phyloP scores from a whole-genome alignment of 805 yeast genomes.

The Ogataea trehalophila region DNA sequence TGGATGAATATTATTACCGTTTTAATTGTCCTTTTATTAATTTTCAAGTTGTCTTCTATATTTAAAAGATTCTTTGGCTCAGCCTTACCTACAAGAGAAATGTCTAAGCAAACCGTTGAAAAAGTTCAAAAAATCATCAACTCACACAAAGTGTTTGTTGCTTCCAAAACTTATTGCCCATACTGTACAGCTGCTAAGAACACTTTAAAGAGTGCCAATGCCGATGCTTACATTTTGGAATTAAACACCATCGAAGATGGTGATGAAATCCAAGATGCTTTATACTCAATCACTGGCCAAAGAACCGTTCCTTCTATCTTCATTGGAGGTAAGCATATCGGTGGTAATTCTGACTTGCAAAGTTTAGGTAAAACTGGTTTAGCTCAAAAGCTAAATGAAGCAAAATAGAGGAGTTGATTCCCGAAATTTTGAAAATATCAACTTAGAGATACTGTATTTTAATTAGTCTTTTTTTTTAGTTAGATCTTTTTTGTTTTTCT shows the following conservation, averaged over 20 bases:
- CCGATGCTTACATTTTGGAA: constrained; percentile 50
- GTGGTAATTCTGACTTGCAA: constrained; percentile 91
- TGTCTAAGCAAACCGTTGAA: constrained; percentile 50
- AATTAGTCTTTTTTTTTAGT: too few relatives aligned
- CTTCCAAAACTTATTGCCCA: constrained; percentile 77
- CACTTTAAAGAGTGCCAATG: constrained; percentile 33
- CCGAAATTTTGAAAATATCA: too few relatives aligned
- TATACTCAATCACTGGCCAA: constrained; percentile 77
- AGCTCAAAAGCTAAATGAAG: constrained; percentile 8
- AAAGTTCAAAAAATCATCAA: constrained; percentile 63
- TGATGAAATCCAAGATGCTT: constrained; percentile 72
- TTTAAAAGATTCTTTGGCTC: constrained; percentile 24
- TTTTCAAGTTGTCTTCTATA: constrained; percentile 27
- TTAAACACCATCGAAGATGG: constrained; percentile 63
- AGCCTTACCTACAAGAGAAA: constrained; percentile 39
- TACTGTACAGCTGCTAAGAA: constrained; percentile 50
- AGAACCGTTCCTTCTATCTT: constrained; percentile 90
- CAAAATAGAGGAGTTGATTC: not conserved
- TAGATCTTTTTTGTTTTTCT: too few relatives aligned
- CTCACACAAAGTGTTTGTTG: constrained; percentile 67
- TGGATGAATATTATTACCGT: constrained; percentile 2
- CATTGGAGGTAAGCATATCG: constrained; percentile 88
- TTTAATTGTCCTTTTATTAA: constrained; percentile 1
- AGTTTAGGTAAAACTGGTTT: constrained; percentile 41
- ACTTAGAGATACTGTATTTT: too few relatives aligned